phyloP scores from a whole-genome alignment of 129 eudicot genomes.

The Heracleum sosnowskyi region DNA sequence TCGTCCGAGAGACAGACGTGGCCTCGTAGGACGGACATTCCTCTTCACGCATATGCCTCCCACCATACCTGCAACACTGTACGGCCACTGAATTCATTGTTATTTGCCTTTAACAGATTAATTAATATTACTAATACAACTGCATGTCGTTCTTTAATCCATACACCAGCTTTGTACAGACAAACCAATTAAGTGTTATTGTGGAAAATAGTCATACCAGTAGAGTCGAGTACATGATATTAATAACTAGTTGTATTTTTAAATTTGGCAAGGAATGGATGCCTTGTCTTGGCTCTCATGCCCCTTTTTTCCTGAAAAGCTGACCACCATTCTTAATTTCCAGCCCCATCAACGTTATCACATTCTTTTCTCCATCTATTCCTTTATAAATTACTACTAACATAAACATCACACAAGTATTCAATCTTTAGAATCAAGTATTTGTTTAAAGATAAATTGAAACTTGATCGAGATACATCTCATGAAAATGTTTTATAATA shows the following conservation, averaged over 20 bases:
- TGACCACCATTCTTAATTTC: not conserved
- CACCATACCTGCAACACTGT: slow-evolving; percentile 19
- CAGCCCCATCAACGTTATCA: not conserved
- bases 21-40: slow-evolving; percentile 11
- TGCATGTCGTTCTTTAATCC: not conserved
- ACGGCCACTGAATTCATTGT: slow-evolving; percentile 4
- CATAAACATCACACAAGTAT: not conserved
- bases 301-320: not conserved
- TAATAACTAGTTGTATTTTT: not conserved
- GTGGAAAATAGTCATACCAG: not conserved
- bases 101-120: not conserved
- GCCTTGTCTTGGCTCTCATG: not conserved
- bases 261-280: not conserved
- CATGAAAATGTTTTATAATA: too few species aligned
- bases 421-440: not conserved
- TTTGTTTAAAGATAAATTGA: too few species aligned
- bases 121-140: too few species aligned
- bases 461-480: too few species aligned
- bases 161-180: not conserved
- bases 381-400: not conserved
- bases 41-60: slow-evolving; percentile 24
- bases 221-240: not conserved
- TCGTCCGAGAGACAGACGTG: slow-evolving; percentile 11
- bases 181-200: not conserved
- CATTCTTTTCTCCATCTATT: not conserved